Conservation (phyloP, 192 early-diverging fungal species). For the Backusella parvicylindrica region DNA sequence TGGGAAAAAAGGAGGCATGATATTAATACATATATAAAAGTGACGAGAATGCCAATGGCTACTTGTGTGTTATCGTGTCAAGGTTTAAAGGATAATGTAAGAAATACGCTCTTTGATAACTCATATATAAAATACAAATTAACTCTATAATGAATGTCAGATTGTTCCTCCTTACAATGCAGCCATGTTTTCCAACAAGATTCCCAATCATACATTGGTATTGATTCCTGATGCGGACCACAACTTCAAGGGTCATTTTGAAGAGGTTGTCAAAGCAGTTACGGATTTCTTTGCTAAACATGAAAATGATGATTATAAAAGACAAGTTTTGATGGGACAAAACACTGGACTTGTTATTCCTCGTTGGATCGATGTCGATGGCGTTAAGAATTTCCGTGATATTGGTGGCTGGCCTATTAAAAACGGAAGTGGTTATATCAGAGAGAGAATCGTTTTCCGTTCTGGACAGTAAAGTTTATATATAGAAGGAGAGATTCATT, state of each 20-base stretch:
- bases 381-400: conserved; percentile 55
- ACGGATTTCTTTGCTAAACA: conserved; percentile 33
- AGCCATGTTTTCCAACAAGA: conserved; percentile 30
- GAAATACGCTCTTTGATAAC: not conserved
- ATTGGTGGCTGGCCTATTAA: conserved; percentile 51
- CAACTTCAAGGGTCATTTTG: conserved; percentile 37
- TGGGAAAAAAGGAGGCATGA: not conserved
- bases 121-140: not conserved
- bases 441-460: conserved; percentile 46
- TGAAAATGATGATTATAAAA: conserved; percentile 12
- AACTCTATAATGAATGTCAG: conserved; percentile 21
- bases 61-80: conserved; percentile 50
- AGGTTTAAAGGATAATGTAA: conserved; percentile 49
- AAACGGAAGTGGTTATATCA: conserved; percentile 43
- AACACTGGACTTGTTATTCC: conserved; percentile 23
- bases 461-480: conserved; percentile 42
- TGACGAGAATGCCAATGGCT: conserved; percentile 41
- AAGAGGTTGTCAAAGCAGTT: conserved; percentile 34
- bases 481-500: not conserved
- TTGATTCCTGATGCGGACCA: conserved; percentile 47
- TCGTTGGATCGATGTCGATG: conserved; percentile 44
- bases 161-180: conserved; percentile 47
- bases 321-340: conserved; percentile 7
- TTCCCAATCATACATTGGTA: conserved; percentile 38
- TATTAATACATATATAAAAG: conserved; percentile 16